phyloP scores from a whole-genome alignment of 495 filamentous ascomycete genomes.

The Emericellopsis terricola region DNA sequence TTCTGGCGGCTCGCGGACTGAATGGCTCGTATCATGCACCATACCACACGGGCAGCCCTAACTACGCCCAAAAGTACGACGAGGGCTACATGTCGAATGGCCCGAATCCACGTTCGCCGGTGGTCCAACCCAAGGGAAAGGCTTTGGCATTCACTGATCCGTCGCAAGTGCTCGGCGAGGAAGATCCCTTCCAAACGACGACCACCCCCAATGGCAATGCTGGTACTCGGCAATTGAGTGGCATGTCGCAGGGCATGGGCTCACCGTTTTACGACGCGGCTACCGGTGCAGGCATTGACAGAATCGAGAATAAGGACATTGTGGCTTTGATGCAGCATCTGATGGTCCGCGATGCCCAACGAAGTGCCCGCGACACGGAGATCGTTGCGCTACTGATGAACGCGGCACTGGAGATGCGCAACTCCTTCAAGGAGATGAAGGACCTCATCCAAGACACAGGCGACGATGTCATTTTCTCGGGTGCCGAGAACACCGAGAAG shows the following conservation, averaged over 20 bases:
- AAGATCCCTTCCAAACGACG: conserved; percentile 29
- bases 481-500: conserved; percentile 71
- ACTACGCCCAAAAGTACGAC: conserved; percentile 36
- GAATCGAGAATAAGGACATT: conserved; percentile 93
- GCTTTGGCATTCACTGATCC: conserved; percentile 39
- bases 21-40: conserved; percentile 15
- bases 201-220: conserved; percentile 9
- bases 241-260: conserved; percentile 76
- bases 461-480: conserved; percentile 61
- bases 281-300: conserved; percentile 74
- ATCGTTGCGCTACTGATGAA: conserved; percentile 88
- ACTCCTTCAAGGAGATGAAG: conserved; percentile 93
- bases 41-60: conserved; percentile 31
- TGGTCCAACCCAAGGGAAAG: conserved; percentile 31
- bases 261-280: conserved; percentile 84
- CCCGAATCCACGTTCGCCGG: conserved; percentile 45
- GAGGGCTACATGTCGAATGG: conserved; percentile 87
- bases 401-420: conserved; percentile 92
- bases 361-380: conserved; percentile 91
- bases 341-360: conserved; percentile 91
- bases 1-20: conserved; percentile 20
- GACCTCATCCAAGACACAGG: conserved; percentile 75
- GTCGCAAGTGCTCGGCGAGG: conserved; percentile 29
- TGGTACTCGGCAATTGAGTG: conserved; percentile 52
- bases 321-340: conserved; percentile 96